Conservation (phyloP, 495 filamentous ascomycete genomes). For the Rusavskia elegans region DNA sequence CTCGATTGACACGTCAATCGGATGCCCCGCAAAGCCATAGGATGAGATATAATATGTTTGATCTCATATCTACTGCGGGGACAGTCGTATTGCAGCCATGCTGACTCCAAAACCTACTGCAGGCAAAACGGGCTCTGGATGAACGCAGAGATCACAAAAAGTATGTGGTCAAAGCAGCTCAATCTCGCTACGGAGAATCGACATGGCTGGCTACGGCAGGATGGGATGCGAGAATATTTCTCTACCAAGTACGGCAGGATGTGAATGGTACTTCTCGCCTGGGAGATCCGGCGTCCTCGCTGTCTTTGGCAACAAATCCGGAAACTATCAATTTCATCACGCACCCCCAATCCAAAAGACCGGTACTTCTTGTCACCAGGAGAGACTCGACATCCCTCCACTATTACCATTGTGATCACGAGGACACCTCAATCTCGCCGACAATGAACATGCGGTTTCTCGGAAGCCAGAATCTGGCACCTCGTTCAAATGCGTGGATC, state of each 20-base stretch:
- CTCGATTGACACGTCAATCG: too few relatives aligned
- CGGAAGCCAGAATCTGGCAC: conserved; percentile 46
- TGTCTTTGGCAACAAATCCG: conserved; percentile 40
- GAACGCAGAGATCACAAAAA: conserved; percentile 42
- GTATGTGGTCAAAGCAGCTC: conserved; percentile 40
- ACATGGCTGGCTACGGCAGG: conserved; percentile 44
- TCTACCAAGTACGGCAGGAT: conserved; percentile 27
- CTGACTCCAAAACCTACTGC: too few relatives aligned
- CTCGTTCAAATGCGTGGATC: conserved; percentile 48
- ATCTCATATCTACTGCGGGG: too few relatives aligned
- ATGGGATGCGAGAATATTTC: conserved; percentile 43
- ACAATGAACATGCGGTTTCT: conserved; percentile 19
- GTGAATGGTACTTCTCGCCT: conserved; percentile 3
- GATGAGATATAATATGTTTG: too few relatives aligned
- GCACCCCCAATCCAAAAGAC: conserved; percentile 26
- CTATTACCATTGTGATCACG: conserved; percentile 33
- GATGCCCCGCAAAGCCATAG: too few relatives aligned
- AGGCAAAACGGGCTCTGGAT: conserved; percentile 23
- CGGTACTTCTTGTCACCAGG: conserved; percentile 38
- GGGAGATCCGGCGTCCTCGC: conserved; percentile 27
- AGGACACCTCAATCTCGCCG: neutral
- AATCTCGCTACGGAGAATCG: conserved; percentile 13
- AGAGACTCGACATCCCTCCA: conserved; percentile 46
- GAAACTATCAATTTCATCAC: conserved; percentile 42
- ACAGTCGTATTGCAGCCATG: too few relatives aligned